These are phyloP conservation scores for Salix koriyanagi DNA, from an alignment of 345 rosid genomes.

Conservation along the genomic window DNA sequence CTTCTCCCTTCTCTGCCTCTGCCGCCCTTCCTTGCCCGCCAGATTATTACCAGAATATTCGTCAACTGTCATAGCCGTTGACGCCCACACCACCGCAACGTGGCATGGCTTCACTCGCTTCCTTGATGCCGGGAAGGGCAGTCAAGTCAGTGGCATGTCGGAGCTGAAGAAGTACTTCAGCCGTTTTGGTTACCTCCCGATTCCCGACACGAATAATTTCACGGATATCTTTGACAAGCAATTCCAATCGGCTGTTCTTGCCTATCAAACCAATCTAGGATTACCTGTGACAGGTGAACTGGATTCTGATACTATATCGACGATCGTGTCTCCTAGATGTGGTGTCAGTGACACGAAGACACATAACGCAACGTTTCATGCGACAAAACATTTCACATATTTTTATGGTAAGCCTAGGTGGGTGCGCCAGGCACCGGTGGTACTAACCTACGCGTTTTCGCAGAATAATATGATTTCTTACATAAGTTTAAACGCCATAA, in stretches of 20 bases:
- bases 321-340: conserved; percentile 71
- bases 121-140: conserved; percentile 60
- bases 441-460: conserved; percentile 66
- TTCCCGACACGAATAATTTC: conserved; percentile 24
- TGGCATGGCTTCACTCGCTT: conserved; percentile 71
- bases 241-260: conserved; percentile 49
- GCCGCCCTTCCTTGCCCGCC: conserved; percentile 37
- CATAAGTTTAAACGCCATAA: conserved; percentile 40
- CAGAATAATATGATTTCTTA: conserved; percentile 46
- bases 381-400: conserved; percentile 53
- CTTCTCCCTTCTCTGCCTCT: conserved; percentile 23
- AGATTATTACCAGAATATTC: conserved; percentile 38
- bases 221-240: conserved; percentile 58
- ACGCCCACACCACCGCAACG: conserved; percentile 38
- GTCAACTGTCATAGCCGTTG: conserved; percentile 28
- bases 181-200: conserved; percentile 69
- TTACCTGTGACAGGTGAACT: conserved; percentile 60
- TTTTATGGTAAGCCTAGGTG: conserved; percentile 75
- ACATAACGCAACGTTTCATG: conserved; percentile 20
- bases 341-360: conserved; percentile 52
- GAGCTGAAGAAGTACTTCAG: conserved; percentile 77
- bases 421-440: conserved; percentile 40
- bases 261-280: conserved; percentile 62
- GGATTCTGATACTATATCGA: conserved; percentile 53
- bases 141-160: conserved; percentile 68